Conservation (phyloP, 2,329 filamentous ascomycete genomes). For the Fusarium heterosporum region DNA sequence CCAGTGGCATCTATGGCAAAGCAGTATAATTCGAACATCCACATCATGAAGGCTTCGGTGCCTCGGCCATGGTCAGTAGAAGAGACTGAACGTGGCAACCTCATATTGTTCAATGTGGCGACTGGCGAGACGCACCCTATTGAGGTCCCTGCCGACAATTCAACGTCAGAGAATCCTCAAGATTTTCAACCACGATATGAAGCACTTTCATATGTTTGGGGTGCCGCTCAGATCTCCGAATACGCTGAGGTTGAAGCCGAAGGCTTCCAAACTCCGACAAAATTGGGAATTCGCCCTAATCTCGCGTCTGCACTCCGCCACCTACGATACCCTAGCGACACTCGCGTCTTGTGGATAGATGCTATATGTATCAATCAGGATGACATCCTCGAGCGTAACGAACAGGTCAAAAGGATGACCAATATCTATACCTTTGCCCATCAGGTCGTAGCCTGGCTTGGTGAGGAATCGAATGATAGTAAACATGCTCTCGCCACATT, state of each 20-base stretch:
- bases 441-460: not conserved
- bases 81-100: not conserved
- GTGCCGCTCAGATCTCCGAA: not conserved
- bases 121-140: not conserved
- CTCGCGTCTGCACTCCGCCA: not conserved
- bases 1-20: not conserved
- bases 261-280: not conserved
- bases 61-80: not conserved
- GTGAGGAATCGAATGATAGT: not conserved
- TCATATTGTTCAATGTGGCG: not conserved
- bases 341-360: not conserved
- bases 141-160: not conserved
- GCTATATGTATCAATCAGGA: not conserved
- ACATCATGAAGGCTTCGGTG: not conserved
- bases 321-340: not conserved
- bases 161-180: not conserved
- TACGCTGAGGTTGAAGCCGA: not conserved
- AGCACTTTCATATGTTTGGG: not conserved
- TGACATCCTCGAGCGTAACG: not conserved
- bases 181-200: not conserved
- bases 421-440: not conserved
- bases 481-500: not conserved
- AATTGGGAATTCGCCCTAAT: not conserved
- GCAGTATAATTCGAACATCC: not conserved
- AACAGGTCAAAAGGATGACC: not conserved